These are phyloP conservation scores for Gnetum montanum DNA, from an alignment of 75 land plant species.

Conservation along the genomic window DNA sequence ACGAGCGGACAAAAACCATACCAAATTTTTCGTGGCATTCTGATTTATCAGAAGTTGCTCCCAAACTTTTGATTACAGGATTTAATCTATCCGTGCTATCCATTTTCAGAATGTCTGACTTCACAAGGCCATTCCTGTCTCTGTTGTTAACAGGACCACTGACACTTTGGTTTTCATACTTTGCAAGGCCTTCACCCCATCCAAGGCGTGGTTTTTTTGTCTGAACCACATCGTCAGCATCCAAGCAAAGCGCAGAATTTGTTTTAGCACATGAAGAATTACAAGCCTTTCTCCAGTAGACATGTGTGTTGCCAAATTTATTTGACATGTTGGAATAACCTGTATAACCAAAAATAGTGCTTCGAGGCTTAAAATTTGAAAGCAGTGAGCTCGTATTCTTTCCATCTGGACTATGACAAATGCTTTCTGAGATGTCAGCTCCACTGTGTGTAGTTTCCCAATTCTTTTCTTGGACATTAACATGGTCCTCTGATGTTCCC, in stretches of 20 bases:
- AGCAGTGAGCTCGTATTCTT: neutral
- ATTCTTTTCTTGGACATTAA: neutral
- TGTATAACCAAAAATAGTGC: neutral
- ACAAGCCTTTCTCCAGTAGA: neutral
- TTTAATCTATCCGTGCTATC: too few relatives aligned
- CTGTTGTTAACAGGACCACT: neutral
- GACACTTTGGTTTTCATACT: constrained; percentile 1
- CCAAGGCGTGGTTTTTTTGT: neutral
- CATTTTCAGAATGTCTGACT: too few relatives aligned
- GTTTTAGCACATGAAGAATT: neutral
- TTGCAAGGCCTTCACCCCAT: constrained; percentile 1
- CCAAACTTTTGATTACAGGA: too few relatives aligned
- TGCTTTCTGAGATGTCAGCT: neutral
- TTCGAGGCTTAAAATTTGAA: neutral
- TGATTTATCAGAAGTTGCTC: too few relatives aligned
- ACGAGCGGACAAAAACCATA: too few relatives aligned
- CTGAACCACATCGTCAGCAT: neutral
- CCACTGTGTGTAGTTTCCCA: neutral
- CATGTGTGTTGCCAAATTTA: neutral
- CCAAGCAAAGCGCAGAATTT: neutral
- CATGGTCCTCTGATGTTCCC: neutral
- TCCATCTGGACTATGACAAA: neutral
- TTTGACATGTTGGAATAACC: neutral
- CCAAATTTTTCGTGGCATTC: too few relatives aligned
- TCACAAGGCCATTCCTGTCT: neutral